Conservation (phyloP, 2,329 filamentous ascomycete species). For the Venturia pyrina region DNA sequence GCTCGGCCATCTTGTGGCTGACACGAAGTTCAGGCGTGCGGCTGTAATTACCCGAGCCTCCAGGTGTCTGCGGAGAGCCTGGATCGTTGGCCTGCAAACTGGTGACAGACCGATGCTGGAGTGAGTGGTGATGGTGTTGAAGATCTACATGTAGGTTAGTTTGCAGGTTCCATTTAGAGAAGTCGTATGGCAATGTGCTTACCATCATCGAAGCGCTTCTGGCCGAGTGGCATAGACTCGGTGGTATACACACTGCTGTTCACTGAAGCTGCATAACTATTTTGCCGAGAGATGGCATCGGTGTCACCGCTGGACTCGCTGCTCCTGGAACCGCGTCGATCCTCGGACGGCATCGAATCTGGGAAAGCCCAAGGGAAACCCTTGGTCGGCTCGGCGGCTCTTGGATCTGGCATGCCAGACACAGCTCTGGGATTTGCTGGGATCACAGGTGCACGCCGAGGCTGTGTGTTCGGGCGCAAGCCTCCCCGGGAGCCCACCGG, state of each 20-base stretch:
- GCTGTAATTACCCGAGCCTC: constrained; percentile 65
- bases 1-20: constrained; percentile 76
- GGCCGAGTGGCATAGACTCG: constrained; percentile 63
- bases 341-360: constrained; percentile 51
- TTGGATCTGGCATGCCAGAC: constrained; percentile 52
- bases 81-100: constrained; percentile 55
- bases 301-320: constrained; percentile 36
- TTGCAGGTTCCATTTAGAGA: background rate
- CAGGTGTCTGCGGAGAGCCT: constrained; percentile 33
- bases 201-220: constrained; percentile 61
- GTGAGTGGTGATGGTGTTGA: constrained; percentile 59
- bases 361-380: constrained; percentile 79
- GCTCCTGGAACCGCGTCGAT: constrained; percentile 38
- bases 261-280: constrained; percentile 66
- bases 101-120: constrained; percentile 63
- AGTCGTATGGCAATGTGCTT: constrained; percentile 16
- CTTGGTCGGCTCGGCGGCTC: constrained; percentile 67
- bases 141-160: constrained; percentile 22
- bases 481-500: constrained; percentile 28
- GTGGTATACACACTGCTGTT: constrained; percentile 71
- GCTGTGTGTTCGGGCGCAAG: constrained; percentile 25
- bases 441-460: constrained; percentile 61
- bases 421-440: constrained; percentile 54
- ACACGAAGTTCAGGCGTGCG: constrained; percentile 71
- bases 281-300: constrained; percentile 58